Evolutionary conservation across 2,329 filamentous ascomycete species (phyloP), one percentile per base, ranked within the genome.

Genomic region (Orbilia brochopaga): DNA sequence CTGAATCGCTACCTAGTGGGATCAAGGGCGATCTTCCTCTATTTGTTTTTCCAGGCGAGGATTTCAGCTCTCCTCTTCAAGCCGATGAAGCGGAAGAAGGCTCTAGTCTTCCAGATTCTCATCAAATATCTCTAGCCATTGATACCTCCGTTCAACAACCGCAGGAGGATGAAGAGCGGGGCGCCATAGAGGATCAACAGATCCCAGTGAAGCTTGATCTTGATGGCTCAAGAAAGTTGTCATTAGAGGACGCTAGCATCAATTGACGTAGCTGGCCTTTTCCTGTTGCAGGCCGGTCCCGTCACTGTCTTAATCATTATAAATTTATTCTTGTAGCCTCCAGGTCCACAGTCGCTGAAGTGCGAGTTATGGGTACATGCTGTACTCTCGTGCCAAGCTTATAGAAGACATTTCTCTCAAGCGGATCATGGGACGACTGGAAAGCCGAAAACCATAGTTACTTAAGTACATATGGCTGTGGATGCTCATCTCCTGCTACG

Each of bases 1-100:
- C 53, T 19, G 55, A 52, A 24, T 15, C 30, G 27, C 15, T 27
- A 21, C 10, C 17, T 27, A n/a, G 10, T 6, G 59, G 27, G n/a
- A 17, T 32, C 2, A 51, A 74, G 32, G 66, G 66, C 32, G 23
- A 73, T 67, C 53, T 75, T 70, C 67, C 67, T 10, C 24, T 72
- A 35, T 72, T 65, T 23, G 67, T 65, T n/a, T 63, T 65, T 24
- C 57, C 67, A 2, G 30, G 44, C 11, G 67, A 61, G 2, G 48
- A 42, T 19, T n/a, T 44, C 8, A 21, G 7, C 1, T 4, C 40
- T 30, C 21, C 32, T 17, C 3, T 37, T 21, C 32, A 37, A 51
- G 19, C 23, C 19, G 54, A 55, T 32, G 27, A 32, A 8, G 27
- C 27, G 37, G 21, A 30, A 19, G 48, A 51, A n/a, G 42, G 30